Conservation (phyloP, 352 stramenopile genomes). For the Vaucheria bursata region DNA sequence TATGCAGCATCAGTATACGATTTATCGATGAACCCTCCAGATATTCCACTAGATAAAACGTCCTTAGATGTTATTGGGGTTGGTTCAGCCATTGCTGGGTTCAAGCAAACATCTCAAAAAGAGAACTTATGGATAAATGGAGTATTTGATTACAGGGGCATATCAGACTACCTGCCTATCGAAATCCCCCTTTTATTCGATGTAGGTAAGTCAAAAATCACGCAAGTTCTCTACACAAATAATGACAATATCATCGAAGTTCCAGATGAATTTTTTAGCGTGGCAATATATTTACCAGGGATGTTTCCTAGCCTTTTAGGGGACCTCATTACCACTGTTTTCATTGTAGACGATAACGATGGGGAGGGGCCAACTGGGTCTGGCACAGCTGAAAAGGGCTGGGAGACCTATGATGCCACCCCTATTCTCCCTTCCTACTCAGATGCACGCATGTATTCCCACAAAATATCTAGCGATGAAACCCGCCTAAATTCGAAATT, state of each 20-base stretch:
- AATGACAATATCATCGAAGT: conserved; percentile 77
- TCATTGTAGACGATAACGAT: conserved; percentile 75
- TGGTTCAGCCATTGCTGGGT: conserved; percentile 66
- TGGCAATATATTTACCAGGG: conserved; percentile 77
- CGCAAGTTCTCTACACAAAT: conserved; percentile 70
- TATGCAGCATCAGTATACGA: conserved; percentile 56
- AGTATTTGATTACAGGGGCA: conserved; percentile 74
- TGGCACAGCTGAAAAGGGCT: conserved; percentile 12
- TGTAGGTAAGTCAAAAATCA: conserved; percentile 49
- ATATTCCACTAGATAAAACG: conserved; percentile 53
- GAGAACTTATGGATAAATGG: conserved; percentile 53
- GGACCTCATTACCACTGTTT: conserved; percentile 69
- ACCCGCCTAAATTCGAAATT: conserved; percentile 45
- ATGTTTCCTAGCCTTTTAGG: conserved; percentile 78
- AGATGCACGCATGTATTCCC: conserved; percentile 38
- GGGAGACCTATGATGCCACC: conserved; percentile 19
- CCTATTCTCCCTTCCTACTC: conserved; percentile 27
- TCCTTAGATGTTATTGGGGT: conserved; percentile 60
- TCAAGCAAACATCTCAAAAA: conserved; percentile 68
- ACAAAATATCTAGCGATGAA: conserved; percentile 43
- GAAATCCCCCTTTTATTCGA: conserved; percentile 57
- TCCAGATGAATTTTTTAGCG: conserved; percentile 74
- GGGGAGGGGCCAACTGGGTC: conserved; percentile 57
- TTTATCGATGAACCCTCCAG: conserved; percentile 47
- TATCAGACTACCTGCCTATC: conserved; percentile 72